A percentile compares a stretch with the other conserved stretches of the same genome.
Evolutionary conservation across 345 rosid species (phyloP).

Genomic region (Gossypium stocksii): DNA sequence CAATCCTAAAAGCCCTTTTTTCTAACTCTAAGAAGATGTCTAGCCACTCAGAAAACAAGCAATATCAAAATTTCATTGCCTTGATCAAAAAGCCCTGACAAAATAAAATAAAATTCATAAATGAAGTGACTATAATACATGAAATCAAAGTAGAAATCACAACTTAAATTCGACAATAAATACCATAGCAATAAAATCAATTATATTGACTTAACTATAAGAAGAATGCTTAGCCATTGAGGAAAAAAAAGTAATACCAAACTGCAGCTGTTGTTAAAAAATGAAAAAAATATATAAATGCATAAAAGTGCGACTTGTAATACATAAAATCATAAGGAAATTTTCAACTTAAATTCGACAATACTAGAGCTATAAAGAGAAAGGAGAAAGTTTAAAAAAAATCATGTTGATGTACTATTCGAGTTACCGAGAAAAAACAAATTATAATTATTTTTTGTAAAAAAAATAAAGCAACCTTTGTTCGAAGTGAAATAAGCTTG

Average conservation of each 20-base stretch:
- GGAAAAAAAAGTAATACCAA: not conserved
- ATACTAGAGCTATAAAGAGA: not conserved
- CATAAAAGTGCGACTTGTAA: not conserved
- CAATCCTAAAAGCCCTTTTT: not conserved
- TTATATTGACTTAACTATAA: not conserved
- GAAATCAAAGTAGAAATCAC: not conserved
- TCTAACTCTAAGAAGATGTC: not conserved
- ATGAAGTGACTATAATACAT: not conserved
- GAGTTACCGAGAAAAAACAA: no score
- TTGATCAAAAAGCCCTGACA: not conserved
- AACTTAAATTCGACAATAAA: not conserved
- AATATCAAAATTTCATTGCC: not conserved
- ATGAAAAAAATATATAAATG: no score
- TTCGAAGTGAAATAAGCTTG: not conserved
- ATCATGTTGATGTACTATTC: not conserved
- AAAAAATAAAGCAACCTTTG: not conserved
- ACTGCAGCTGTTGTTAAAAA: not conserved
- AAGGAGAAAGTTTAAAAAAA: not conserved
- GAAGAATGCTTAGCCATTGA: not conserved
- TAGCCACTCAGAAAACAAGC: not conserved
- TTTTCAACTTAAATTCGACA: not conserved
- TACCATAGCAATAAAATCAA: not conserved
- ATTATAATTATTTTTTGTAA: not conserved
- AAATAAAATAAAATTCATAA: not conserved
- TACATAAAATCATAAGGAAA: not conserved